These are phyloP conservation scores for Morella rubra DNA, from an alignment of 306 rosid genomes.

Conservation along the genomic window DNA sequence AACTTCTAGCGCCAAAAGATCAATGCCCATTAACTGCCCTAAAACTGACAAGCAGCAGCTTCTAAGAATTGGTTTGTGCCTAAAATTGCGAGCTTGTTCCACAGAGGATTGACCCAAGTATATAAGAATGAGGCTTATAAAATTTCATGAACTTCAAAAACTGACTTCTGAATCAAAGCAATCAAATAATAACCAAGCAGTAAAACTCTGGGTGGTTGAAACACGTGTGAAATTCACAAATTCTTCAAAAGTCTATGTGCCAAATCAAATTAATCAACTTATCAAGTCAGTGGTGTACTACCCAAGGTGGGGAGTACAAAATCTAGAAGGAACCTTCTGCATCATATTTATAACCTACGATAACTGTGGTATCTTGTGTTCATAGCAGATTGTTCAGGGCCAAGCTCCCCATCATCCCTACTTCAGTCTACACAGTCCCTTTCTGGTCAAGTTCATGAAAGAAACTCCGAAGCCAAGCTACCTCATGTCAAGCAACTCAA, in stretches of 20 bases:
- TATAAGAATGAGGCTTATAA: background rate
- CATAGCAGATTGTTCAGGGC: background rate
- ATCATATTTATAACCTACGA: background rate
- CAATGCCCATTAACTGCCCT: background rate
- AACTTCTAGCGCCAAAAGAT: background rate
- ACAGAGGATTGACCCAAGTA: background rate
- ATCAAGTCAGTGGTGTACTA: background rate
- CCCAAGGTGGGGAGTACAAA: background rate
- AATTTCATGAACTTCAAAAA: background rate
- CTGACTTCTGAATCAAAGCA: background rate
- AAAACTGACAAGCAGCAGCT: background rate
- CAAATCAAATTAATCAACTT: background rate
- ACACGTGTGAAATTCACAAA: background rate
- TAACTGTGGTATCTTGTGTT: background rate
- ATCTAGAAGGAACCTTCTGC: background rate
- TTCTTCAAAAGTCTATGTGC: background rate
- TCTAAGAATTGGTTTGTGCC: background rate
- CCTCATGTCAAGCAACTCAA: background rate
- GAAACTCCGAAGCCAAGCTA: background rate
- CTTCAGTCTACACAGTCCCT: background rate
- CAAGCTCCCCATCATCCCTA: constrained; percentile 1
- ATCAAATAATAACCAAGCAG: background rate
- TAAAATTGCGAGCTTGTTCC: background rate
- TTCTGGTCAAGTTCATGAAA: background rate
- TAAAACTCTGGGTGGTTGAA: background rate